Evolutionary conservation across 2,329 filamentous ascomycete genomes (phyloP).

Genomic region (Sporothrix protearum): DNA sequence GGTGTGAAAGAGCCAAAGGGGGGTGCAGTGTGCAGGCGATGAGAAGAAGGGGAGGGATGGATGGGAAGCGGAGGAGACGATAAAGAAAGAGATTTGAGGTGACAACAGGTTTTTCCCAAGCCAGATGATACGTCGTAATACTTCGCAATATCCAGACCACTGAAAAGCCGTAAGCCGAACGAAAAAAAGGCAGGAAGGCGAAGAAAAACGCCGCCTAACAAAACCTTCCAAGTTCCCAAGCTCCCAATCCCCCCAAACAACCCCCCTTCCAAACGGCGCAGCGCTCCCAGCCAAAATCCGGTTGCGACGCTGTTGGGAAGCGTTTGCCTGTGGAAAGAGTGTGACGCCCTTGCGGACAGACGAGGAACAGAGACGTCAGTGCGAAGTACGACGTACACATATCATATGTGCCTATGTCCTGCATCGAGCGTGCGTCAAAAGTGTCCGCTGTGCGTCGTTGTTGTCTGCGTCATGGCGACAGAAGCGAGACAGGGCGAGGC

Average conservation of each 20-base stretch:
- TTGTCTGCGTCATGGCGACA: background rate
- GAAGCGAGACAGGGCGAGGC: background rate
- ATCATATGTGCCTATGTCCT: background rate
- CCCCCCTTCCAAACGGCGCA: constrained; percentile 6
- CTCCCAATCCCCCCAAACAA: background rate
- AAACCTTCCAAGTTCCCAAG: background rate
- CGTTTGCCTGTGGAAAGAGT: background rate
- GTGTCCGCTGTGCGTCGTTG: background rate
- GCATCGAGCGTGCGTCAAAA: background rate
- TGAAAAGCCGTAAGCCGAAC: background rate
- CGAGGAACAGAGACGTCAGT: background rate
- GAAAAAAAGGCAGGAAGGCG: background rate
- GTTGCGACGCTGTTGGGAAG: background rate
- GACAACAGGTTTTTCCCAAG: background rate
- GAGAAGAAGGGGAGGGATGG: background rate
- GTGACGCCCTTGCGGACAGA: background rate
- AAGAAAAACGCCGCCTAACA: background rate
- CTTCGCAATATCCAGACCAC: background rate
- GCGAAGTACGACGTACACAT: background rate
- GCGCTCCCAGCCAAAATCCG: background rate
- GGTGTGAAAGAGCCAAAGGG: background rate
- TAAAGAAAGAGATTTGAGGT: background rate
- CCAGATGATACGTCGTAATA: background rate
- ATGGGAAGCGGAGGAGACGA: background rate
- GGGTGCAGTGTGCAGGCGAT: background rate